Evolutionary conservation across 768 basidiomycete species (phyloP).

Genomic region (Boletus pseudopeckii): DNA sequence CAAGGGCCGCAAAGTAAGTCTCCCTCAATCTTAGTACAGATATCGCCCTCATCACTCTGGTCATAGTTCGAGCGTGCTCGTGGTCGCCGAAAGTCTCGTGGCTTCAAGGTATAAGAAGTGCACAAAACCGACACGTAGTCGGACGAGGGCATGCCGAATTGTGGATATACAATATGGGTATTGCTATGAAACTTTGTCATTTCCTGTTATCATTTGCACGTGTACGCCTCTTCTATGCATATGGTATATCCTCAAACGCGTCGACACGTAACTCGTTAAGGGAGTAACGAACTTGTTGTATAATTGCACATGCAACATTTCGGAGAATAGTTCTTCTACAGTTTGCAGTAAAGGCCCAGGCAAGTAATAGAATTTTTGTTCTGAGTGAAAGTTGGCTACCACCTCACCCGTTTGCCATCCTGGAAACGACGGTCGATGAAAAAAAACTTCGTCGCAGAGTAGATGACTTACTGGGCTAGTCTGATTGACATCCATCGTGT

Average conservation of each 20-base stretch:
- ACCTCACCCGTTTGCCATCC: conserved; percentile 23
- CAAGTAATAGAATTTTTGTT: neutral
- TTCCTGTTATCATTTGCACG: conserved; percentile 15
- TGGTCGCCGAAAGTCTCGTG: conserved; percentile 98
- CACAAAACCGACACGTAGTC: conserved; percentile 34
- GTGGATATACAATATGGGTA: conserved; percentile 35
- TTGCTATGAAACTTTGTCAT: conserved; percentile 22
- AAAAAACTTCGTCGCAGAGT: neutral
- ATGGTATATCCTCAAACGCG: conserved; percentile 17
- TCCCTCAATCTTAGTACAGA: neutral
- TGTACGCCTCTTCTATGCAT: conserved; percentile 28
- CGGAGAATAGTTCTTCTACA: neutral
- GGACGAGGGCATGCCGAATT: conserved; percentile 22
- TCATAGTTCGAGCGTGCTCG: conserved; percentile 90
- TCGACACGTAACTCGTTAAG: neutral
- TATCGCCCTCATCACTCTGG: neutral
- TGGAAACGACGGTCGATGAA: conserved; percentile 1
- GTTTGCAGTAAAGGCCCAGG: neutral
- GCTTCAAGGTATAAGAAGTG: conserved; percentile 83
- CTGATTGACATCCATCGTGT: conserved; percentile 10
- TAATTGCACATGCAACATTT: neutral
- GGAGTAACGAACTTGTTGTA: neutral
- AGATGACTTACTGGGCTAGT: conserved; percentile 15
- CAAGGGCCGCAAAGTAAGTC: conserved; percentile 88
- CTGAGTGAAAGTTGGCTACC: neutral